These are phyloP conservation scores for Aristolochia contorta DNA, from an alignment of 164 flowering plant species.

Conservation along the genomic window DNA sequence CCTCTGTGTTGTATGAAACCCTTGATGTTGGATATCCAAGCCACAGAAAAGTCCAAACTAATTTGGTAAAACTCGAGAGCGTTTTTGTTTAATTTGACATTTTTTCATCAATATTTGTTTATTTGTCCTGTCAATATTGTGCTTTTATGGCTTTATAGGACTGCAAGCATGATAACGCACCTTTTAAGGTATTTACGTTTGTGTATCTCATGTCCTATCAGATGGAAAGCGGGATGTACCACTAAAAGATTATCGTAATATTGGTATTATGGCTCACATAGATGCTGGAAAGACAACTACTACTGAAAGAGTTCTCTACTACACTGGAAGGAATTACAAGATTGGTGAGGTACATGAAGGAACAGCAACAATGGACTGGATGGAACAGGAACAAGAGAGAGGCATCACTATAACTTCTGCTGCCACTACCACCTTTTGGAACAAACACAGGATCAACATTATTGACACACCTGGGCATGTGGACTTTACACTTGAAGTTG, in stretches of 20 bases:
- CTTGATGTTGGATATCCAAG: too few relatives aligned
- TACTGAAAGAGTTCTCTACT: slow-evolving; percentile 76
- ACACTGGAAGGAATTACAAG: slow-evolving; percentile 91
- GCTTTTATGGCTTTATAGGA: slow-evolving; percentile 7
- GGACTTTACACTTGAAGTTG: slow-evolving; percentile 97
- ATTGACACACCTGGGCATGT: slow-evolving; percentile 99
- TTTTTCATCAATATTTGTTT: background rate
- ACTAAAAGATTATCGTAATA: slow-evolving; percentile 74
- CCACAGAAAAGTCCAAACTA: background rate
- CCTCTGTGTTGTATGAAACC: too few relatives aligned
- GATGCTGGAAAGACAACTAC: slow-evolving; percentile 99
- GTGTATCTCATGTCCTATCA: slow-evolving; percentile 21
- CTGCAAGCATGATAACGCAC: too few relatives aligned
- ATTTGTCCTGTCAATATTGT: background rate
- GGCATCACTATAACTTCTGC: slow-evolving; percentile 98
- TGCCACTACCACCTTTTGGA: slow-evolving; percentile 90
- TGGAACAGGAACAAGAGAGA: slow-evolving; percentile 98
- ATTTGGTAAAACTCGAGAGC: background rate
- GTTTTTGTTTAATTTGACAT: background rate
- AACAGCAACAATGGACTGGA: slow-evolving; percentile 99
- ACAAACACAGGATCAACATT: slow-evolving; percentile 81
- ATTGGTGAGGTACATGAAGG: slow-evolving; percentile 98
- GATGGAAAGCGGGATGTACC: slow-evolving; percentile 59
- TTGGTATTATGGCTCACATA: slow-evolving; percentile 99
- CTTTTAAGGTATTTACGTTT: background rate